Conservation (phyloP, 1,139 yeast species). For the Blastobotrys apis region DNA sequence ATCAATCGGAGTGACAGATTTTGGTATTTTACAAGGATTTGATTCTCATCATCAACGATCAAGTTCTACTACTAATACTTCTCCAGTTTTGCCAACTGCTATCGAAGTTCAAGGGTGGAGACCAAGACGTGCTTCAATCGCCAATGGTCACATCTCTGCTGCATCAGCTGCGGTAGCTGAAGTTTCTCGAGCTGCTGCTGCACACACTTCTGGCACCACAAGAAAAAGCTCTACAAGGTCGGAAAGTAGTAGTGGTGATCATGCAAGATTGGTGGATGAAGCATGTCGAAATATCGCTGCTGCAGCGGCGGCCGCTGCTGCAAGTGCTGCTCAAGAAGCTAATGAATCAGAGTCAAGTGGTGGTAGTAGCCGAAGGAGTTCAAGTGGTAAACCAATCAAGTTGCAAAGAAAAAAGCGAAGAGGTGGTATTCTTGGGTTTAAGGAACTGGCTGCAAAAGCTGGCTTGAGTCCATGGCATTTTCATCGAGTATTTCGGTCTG, state of each 20-base stretch:
- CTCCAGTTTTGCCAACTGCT: constrained; percentile 15
- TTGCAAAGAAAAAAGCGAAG: constrained; percentile 55
- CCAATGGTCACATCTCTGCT: constrained; percentile 31
- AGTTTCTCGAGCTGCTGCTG: constrained; percentile 29
- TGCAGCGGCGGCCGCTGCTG: constrained; percentile 66
- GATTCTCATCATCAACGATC: constrained; percentile 20
- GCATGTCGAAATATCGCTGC: constrained; percentile 82
- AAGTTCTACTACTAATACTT: constrained; percentile 17
- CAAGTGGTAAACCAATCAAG: constrained; percentile 21
- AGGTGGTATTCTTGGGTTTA: constrained; percentile 86
- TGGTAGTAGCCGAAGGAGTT: neutral
- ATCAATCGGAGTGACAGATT: neutral
- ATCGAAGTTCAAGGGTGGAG: constrained; percentile 23
- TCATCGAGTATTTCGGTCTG: constrained; percentile 81
- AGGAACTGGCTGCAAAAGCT: constrained; percentile 81
- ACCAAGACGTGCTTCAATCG: constrained; percentile 32
- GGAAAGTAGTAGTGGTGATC: constrained; percentile 41
- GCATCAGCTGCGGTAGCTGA: constrained; percentile 28
- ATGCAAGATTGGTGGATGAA: constrained; percentile 64
- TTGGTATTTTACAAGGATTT: neutral
- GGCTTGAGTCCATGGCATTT: constrained; percentile 92
- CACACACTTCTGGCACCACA: constrained; percentile 19
- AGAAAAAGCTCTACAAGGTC: constrained; percentile 1
- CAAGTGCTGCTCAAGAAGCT: constrained; percentile 26
- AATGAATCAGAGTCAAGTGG: constrained; percentile 1